Evolutionary conservation across 140 eudicot genomes (phyloP), one percentile per base, ranked within the genome.

Genomic region (Flaveria floridana): DNA sequence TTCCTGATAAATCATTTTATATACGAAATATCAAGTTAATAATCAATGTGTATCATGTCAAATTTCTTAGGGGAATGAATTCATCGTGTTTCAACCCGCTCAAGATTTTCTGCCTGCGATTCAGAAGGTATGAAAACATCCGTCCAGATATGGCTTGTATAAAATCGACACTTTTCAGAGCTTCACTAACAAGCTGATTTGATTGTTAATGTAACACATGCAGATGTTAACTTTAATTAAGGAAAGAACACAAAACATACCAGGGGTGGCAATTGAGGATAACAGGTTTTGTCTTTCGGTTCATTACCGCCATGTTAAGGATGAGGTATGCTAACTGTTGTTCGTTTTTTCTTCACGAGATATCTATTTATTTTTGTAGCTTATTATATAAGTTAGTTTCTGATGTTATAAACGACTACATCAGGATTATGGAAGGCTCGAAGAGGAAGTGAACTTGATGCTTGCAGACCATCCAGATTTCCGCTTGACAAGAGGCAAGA

Each of bases 221-320:
- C 85, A 94, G 99, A 88, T 94, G 82, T 72, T 85, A 23, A 80
- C 65, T 7, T 93, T 85, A 85, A 57, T 94, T 59, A 80, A 80
- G 72, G 80, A 82, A 50, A 62, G 66, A 76, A 86, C 84, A 15
- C 14, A 69, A 8, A 53, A 72, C 56, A 85, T 94, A 34, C 69
- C 79, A 69, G 96, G 97, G 25, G 94, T 84, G 14, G 63, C 39
- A 28, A 76, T 94, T 26, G 99, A 94, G 79, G 99, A 94, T 78
- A 94, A 94, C 39, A 84, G 82, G 70, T 94, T 88, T 74, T 94
- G 97, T 81, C 72, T 90, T 72, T 90, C 99, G 37, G 99, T 94
- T 30, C 99, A 94, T 70, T 88, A 86, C 62, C 83, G 99, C 11
- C 90, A 85, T 68, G 97, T 91, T 47, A 64, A 55, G 57, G 79